Conservation (phyloP, 805 yeast genomes). For the Hanseniaspora vineae region DNA sequence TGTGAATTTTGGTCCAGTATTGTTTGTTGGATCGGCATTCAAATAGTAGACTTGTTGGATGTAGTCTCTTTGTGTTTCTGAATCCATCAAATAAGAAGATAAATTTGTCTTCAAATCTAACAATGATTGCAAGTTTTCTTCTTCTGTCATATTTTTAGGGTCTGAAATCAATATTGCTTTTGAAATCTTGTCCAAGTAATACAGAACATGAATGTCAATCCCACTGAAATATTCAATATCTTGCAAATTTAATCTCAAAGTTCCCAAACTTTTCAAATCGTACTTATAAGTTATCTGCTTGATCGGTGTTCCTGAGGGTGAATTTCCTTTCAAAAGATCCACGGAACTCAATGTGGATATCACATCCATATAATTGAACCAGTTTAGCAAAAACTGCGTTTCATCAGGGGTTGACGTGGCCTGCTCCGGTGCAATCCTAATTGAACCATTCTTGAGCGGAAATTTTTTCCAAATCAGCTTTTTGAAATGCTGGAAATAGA, state of each 20-base stretch:
- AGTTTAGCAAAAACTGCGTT: not conserved
- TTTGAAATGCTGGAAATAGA: not conserved
- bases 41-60: not conserved
- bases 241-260: not conserved
- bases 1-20: not conserved
- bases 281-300: not conserved
- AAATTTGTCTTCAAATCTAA: slow-evolving; percentile 1
- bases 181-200: slow-evolving; percentile 3
- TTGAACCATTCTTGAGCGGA: not conserved
- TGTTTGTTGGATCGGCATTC: not conserved
- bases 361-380: not conserved
- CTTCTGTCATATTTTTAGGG: no score
- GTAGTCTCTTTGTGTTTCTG: slow-evolving; percentile 4
- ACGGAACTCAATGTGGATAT: not conserved
- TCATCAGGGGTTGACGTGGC: no score
- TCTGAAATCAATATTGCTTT: not conserved
- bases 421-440: not conserved
- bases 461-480: not conserved
- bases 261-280: not conserved
- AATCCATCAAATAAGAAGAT: slow-evolving; percentile 1
- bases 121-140: no score
- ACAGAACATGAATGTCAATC: slow-evolving; percentile 2
- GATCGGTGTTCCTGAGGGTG: not conserved
- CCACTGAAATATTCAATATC: slow-evolving; percentile 7
- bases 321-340: not conserved